Base-by-base conservation (phyloP, 176 grass and related monocot genomes). In the Tuctoria greenei region DNA sequence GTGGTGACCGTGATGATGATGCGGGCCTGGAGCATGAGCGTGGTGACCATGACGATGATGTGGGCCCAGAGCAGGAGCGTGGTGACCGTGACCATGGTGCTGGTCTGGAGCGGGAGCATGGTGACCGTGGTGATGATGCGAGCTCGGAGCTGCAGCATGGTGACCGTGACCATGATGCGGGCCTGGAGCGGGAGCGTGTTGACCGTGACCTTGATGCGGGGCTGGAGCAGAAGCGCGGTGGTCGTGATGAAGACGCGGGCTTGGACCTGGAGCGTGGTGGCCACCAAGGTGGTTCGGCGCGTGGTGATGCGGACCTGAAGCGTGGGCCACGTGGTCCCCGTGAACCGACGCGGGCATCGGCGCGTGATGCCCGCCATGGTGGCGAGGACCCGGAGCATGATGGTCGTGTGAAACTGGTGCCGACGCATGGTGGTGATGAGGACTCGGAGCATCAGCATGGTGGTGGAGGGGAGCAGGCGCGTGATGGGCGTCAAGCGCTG, bases 401-500 rank as follows among this genome's bases (percentile, higher is more conserved):
- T 43, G 41, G 10, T 43, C 51, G 24, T 58, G 58, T n/a, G n/a
- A n/a, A n/a, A n/a, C n/a, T n/a, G n/a, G n/a, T n/a, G n/a, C n/a
- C n/a, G n/a, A n/a, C n/a, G n/a, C n/a, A 10, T 43, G 41, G 10
- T 43, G 63, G 24, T 58, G 58, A 8, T 51, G 63, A 34, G 66
- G 56, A 35, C 74, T 45, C 10, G 82, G 82, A 4, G 82, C 46
- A 4, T 44, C 35, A 12, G 73, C 34, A 3, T 67, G 80, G 16
- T 52, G 38, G 41, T 64, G 66, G 5, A 7, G 35, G 76, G 51
- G 31, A 10, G 41, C 41, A 7, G 42, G 66, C 0, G 66, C 58
- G n/a, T 63, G 59, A n/a, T 56, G 25, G 9, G 7, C 67, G 4
- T 4, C 40, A 9, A 73, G 79, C 18, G 79, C 67, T 7, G 35